phyloP scores from a whole-genome alignment of 23 red algal species.

The Gracilaria gracilis region DNA sequence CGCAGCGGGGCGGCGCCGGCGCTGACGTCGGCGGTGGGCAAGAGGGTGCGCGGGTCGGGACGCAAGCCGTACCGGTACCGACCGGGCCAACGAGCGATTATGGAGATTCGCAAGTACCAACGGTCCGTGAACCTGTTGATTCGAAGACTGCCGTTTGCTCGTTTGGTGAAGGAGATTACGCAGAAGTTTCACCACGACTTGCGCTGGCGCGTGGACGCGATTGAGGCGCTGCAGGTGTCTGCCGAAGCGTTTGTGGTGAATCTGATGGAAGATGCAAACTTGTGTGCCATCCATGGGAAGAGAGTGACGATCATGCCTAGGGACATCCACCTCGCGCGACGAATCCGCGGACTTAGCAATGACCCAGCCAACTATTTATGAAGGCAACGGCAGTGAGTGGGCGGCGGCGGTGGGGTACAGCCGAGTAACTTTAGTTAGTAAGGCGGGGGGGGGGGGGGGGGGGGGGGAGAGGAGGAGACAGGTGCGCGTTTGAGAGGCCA shows the following conservation, averaged over 20 bases:
- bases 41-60: neutral
- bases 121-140: slow-evolving; percentile 89
- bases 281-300: slow-evolving; percentile 94
- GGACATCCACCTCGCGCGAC: slow-evolving; percentile 90
- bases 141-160: slow-evolving; percentile 89
- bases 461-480: no score
- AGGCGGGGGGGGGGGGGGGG: no score
- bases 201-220: slow-evolving; percentile 80
- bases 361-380: slow-evolving; percentile 77
- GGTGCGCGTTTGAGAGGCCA: no score
- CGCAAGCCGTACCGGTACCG: slow-evolving; percentile 63
- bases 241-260: slow-evolving; percentile 91
- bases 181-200: slow-evolving; percentile 67
- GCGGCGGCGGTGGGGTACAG: no score
- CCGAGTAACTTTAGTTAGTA: no score
- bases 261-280: slow-evolving; percentile 91
- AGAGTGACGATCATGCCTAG: slow-evolving; percentile 95
- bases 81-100: slow-evolving; percentile 87
- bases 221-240: slow-evolving; percentile 88
- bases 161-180: slow-evolving; percentile 89
- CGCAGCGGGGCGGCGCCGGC: slow-evolving; percentile 3
- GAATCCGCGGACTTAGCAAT: slow-evolving; percentile 86
- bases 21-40: slow-evolving; percentile 1
- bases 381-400: neutral
- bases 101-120: slow-evolving; percentile 99